Percentiles rank a stretch among this genome's conserved stretches.
Conservation (phyloP, 495 filamentous ascomycete genomes). For the Cercophora newfieldiana region DNA sequence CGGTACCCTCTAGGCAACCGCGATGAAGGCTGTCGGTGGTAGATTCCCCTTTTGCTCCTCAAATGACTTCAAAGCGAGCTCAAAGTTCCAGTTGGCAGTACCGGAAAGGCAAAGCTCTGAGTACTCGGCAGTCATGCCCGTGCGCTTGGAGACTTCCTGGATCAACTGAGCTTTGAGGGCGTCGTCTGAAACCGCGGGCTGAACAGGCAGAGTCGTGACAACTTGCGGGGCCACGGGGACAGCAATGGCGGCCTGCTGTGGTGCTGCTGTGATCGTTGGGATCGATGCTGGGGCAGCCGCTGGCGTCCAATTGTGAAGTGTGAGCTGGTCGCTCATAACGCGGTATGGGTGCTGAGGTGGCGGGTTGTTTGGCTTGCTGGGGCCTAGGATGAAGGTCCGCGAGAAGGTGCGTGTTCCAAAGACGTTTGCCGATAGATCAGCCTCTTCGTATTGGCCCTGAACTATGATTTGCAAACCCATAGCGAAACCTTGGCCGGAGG, state of each 20-base stretch:
- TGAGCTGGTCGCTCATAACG: conserved; percentile 78
- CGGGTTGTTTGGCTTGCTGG: conserved; percentile 57
- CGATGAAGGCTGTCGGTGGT: conserved; percentile 41
- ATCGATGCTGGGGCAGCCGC: neutral
- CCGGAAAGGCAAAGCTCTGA: conserved; percentile 67
- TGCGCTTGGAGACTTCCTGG: conserved; percentile 63
- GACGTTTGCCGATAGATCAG: conserved; percentile 53
- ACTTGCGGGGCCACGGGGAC: neutral
- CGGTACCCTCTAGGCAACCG: conserved; percentile 10
- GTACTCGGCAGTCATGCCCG: conserved; percentile 71
- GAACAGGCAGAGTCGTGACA: neutral
- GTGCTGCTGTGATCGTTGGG: neutral
- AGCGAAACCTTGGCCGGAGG: conserved; percentile 58
- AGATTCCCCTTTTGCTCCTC: conserved; percentile 53
- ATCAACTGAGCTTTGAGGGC: conserved; percentile 60
- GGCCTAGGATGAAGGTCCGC: conserved; percentile 79
- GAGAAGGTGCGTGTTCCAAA: conserved; percentile 73
- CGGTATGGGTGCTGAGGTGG: conserved; percentile 48
- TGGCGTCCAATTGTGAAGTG: conserved; percentile 54
- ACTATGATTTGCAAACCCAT: conserved; percentile 77
- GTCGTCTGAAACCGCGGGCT: conserved; percentile 31
- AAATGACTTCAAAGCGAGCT: conserved; percentile 66
- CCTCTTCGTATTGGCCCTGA: conserved; percentile 82
- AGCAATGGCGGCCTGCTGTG: conserved; percentile 11
- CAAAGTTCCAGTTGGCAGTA: conserved; percentile 68